Conservation (phyloP, 805 yeast genomes). For the Candida oleophila region DNA sequence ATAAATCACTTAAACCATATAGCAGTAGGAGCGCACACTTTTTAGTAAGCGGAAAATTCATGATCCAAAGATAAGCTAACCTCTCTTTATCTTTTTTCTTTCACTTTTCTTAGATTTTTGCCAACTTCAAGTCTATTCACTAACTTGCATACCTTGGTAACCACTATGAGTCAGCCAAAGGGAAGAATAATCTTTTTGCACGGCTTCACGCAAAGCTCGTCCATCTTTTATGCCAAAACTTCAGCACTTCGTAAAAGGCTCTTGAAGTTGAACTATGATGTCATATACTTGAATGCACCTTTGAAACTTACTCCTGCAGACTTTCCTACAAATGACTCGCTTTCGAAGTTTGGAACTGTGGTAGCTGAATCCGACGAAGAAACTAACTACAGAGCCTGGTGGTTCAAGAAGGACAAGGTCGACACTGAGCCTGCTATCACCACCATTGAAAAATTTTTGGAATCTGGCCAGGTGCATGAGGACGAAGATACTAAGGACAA, state of each 20-base stretch:
- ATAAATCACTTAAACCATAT: too few relatives aligned
- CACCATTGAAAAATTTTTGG: constrained; percentile 48
- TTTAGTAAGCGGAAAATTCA: too few relatives aligned
- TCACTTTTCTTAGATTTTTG: background rate
- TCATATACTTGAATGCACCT: constrained; percentile 82
- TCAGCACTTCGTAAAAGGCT: constrained; percentile 83
- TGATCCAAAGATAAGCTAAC: too few relatives aligned
- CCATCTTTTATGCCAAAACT: constrained; percentile 82
- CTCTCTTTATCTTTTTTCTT: too few relatives aligned
- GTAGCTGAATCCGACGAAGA: constrained; percentile 31
- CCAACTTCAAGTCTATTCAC: background rate
- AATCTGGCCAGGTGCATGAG: constrained; percentile 49
- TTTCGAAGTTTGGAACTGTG: constrained; percentile 46
- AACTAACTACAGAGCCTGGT: constrained; percentile 67
- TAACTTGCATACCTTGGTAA: too few relatives aligned
- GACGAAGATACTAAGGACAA: constrained; percentile 26
- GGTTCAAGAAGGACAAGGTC: constrained; percentile 52
- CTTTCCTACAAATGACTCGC: constrained; percentile 66
- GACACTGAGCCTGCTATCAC: constrained; percentile 48
- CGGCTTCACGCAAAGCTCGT: constrained; percentile 85
- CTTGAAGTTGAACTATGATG: constrained; percentile 61
- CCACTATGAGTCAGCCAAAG: constrained; percentile 10
- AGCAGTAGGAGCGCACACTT: too few relatives aligned
- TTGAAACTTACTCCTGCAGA: constrained; percentile 62
- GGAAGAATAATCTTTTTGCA: constrained; percentile 80